A percentile compares a stretch with the other conserved stretches of the same genome.
Conservation (phyloP, 495 filamentous ascomycete species). For the Neurospora sp. region DNA sequence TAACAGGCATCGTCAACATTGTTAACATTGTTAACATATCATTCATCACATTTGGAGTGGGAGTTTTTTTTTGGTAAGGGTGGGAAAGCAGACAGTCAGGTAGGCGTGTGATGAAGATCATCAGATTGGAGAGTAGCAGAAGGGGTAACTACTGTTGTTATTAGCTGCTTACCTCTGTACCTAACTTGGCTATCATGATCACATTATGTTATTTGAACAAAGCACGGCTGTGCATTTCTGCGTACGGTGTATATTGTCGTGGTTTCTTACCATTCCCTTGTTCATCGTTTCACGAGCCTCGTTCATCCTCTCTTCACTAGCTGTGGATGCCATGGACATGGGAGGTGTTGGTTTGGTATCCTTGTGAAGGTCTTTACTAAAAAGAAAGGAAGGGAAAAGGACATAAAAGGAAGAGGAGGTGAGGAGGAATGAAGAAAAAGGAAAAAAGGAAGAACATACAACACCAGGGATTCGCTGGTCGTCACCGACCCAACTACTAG, state of each 20-base stretch:
- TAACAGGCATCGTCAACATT: background rate
- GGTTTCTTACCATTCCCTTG: too few species aligned
- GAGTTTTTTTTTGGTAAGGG: background rate
- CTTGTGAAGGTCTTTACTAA: background rate
- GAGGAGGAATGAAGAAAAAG: background rate
- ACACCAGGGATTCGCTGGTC: conserved; percentile 23
- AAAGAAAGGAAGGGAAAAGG: background rate
- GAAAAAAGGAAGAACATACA: conserved; percentile 11
- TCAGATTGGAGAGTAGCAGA: background rate
- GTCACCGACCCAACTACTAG: conserved; percentile 42
- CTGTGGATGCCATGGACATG: background rate
- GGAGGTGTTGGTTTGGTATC: background rate
- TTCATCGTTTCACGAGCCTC: background rate
- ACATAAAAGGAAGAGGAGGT: background rate
- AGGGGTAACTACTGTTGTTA: background rate
- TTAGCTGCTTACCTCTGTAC: background rate
- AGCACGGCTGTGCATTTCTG: background rate
- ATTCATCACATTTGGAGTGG: background rate
- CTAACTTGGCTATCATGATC: background rate
- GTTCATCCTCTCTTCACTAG: background rate
- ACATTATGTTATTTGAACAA: background rate
- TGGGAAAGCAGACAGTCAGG: background rate
- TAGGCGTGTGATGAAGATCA: background rate
- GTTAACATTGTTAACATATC: background rate
- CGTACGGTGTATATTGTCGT: background rate